Percentiles rank a stretch among this genome's conserved stretches.
phyloP scores from a whole-genome alignment of 192 early-diverging fungal genomes.

The Pecoramyces ruminantium region DNA sequence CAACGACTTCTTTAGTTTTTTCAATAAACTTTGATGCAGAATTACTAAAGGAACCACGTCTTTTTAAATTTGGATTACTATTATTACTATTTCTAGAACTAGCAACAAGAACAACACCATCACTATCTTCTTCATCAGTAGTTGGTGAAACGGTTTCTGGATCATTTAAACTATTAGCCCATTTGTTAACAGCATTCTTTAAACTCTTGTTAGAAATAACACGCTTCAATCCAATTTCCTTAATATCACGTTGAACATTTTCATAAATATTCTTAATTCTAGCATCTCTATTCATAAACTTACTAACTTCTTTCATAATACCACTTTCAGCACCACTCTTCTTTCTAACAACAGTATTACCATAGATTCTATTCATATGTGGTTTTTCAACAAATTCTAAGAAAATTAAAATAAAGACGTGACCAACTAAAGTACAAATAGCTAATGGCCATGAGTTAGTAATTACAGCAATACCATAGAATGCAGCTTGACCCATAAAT shows the following conservation, averaged over 20 bases:
- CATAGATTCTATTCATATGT: slow-evolving; percentile 81
- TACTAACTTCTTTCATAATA: slow-evolving; percentile 7
- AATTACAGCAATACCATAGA: slow-evolving; percentile 82
- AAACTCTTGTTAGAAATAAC: slow-evolving; percentile 21
- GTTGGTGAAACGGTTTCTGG: slow-evolving; percentile 29
- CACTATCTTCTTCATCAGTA: not conserved
- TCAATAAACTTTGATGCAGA: not conserved
- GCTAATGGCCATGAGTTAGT: slow-evolving; percentile 68
- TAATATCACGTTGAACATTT: not conserved
- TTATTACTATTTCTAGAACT: not conserved
- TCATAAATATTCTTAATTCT: not conserved
- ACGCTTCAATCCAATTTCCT: not conserved
- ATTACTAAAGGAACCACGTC: not conserved
- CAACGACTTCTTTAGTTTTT: not conserved
- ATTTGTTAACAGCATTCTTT: slow-evolving; percentile 36
- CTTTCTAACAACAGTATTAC: slow-evolving; percentile 54
- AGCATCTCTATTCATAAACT: not conserved
- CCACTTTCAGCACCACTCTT: slow-evolving; percentile 56
- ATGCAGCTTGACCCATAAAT: slow-evolving; percentile 83
- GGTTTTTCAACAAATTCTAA: slow-evolving; percentile 76
- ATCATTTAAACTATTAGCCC: slow-evolving; percentile 27
- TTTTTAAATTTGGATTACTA: not conserved
- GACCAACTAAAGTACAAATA: slow-evolving; percentile 64
- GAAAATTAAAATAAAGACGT: slow-evolving; percentile 70
- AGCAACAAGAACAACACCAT: not conserved